Evolutionary conservation across 176 grass and related monocot genomes (phyloP).

Genomic region (Cocos nucifera): DNA sequence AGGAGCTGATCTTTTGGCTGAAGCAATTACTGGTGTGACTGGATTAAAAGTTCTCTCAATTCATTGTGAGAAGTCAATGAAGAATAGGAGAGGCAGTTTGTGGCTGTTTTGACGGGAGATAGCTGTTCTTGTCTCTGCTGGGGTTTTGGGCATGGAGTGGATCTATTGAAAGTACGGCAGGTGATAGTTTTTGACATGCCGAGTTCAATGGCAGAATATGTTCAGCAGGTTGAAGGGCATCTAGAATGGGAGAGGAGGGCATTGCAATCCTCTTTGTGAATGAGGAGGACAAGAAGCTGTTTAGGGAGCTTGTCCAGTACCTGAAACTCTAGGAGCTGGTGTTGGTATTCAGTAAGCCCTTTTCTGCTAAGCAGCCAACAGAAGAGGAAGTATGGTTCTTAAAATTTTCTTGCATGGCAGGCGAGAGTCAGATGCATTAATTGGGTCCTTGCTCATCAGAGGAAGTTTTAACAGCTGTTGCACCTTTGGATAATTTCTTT

Average conservation of each 20-base stretch:
- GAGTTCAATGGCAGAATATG: slow-evolving; percentile 79
- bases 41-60: slow-evolving; percentile 67
- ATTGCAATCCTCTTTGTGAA: slow-evolving; percentile 66
- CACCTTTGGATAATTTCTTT: too few species aligned
- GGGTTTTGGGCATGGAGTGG: slow-evolving; percentile 72
- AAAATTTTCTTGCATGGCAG: neutral
- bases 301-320: slow-evolving; percentile 57
- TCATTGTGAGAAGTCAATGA: slow-evolving; percentile 90
- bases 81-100: slow-evolving; percentile 79
- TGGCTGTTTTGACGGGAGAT: slow-evolving; percentile 71
- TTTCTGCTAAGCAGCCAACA: slow-evolving; percentile 29
- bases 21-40: slow-evolving; percentile 68
- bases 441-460: too few species aligned
- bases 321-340: slow-evolving; percentile 56
- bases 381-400: slow-evolving; percentile 53
- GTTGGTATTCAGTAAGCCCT: slow-evolving; percentile 28
- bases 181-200: slow-evolving; percentile 94
- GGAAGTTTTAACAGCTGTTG: too few species aligned
- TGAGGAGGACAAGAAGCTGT: slow-evolving; percentile 72
- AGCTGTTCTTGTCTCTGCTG: slow-evolving; percentile 60
- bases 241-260: slow-evolving; percentile 64
- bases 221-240: slow-evolving; percentile 25
- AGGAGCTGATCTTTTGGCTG: slow-evolving; percentile 77
- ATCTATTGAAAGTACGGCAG: slow-evolving; percentile 69
- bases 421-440: too few species aligned